Evolutionary conservation across 2,329 filamentous ascomycete species (phyloP).

Genomic region (Apiospora aurea): DNA sequence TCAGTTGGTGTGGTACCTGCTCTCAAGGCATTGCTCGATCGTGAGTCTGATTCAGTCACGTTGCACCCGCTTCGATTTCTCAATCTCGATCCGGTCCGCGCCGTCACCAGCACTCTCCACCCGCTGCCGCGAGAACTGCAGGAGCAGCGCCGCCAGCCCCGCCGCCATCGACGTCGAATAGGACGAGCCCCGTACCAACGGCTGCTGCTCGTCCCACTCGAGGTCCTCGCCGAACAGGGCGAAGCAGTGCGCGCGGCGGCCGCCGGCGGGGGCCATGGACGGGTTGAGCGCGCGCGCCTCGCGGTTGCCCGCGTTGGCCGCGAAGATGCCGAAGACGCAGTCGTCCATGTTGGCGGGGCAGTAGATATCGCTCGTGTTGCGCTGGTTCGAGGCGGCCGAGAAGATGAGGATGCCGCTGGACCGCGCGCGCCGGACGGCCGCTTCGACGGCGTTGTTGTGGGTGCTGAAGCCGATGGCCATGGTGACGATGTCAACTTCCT

Average conservation of each 20-base stretch:
- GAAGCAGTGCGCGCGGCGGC: not conserved
- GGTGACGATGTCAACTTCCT: not conserved
- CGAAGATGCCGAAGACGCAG: not conserved
- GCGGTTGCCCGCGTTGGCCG: not conserved
- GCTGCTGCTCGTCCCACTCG: not conserved
- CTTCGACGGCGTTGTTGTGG: not conserved
- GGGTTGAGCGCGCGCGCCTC: not conserved
- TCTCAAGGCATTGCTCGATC: not conserved
- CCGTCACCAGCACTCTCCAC: not conserved
- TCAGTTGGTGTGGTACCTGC: not conserved
- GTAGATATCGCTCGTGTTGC: not conserved
- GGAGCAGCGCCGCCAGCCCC: not conserved
- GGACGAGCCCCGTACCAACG: not conserved
- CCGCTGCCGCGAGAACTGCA: not conserved
- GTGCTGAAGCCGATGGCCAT: not conserved
- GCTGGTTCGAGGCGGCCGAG: not conserved
- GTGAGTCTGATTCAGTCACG: not conserved
- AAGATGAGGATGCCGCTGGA: not conserved
- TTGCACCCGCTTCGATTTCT: not conserved
- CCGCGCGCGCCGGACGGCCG: not conserved
- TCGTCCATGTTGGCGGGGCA: not conserved
- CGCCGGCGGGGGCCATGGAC: not conserved
- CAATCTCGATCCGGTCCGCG: not conserved
- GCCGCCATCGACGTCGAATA: not conserved
- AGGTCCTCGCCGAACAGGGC: not conserved